Percentiles rank a stretch among this genome's conserved stretches.
Evolutionary conservation across 768 basidiomycete species (phyloP).

Genomic region (Cystobasidiopsis lactophilus): DNA sequence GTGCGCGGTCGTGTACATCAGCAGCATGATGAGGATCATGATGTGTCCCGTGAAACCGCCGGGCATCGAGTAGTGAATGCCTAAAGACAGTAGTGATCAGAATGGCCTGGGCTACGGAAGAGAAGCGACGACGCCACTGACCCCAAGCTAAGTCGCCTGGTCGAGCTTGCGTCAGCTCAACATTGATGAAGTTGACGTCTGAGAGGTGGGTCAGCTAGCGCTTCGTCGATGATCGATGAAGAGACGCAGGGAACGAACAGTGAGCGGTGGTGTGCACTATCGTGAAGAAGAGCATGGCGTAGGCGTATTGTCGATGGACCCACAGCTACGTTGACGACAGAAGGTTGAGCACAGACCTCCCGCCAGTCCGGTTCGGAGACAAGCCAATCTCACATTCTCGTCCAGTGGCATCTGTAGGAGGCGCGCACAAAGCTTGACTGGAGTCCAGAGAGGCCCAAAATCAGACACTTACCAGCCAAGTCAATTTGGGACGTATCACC

Average conservation of each 20-base stretch:
- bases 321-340: constrained; percentile 1
- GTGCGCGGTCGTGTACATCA: constrained; percentile 66
- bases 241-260: constrained; percentile 24
- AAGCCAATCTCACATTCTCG: constrained; percentile 69
- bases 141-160: constrained; percentile 43
- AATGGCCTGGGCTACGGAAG: background rate
- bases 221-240: constrained; percentile 8
- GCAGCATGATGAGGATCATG: constrained; percentile 77
- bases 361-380: background rate
- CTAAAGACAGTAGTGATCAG: background rate
- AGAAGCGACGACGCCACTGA: constrained; percentile 49
- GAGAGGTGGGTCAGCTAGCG: constrained; percentile 30
- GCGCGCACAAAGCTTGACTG: background rate
- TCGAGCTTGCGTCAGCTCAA: constrained; percentile 62
- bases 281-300: constrained; percentile 78
- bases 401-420: constrained; percentile 46
- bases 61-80: constrained; percentile 11
- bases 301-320: constrained; percentile 71
- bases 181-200: constrained; percentile 84
- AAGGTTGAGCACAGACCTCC: constrained; percentile 1
- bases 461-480: too few relatives aligned
- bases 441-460: too few relatives aligned
- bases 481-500: too few relatives aligned
- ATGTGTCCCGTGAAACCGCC: constrained; percentile 61
- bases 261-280: constrained; percentile 85